Base-by-base conservation (phyloP, 1,284 basidiomycete genomes). In the Trametes hirsuta region DNA sequence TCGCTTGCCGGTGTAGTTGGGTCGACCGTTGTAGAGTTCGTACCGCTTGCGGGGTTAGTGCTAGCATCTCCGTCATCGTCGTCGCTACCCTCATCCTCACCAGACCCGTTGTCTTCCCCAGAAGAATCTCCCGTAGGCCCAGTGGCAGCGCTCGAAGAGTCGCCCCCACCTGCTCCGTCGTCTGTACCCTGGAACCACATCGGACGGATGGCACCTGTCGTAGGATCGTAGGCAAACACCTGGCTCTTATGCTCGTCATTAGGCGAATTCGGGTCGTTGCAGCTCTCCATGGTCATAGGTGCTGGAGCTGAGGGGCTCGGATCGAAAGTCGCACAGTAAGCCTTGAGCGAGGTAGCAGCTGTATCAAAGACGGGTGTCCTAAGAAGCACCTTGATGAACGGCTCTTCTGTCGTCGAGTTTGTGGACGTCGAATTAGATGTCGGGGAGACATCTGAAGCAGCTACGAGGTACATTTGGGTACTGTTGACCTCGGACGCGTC, bases 241-340 rank as follows among this genome's bases (percentile, higher is more conserved):
- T 91, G 89, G 65, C 84, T 86, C 67, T 72, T 75, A 62, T 82
- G 78, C 3, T 64, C 53, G 24, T 67, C 69, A 5, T 67, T 59
- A 8, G 69, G 61, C 2, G 60, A 50, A 44, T 58, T 61, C 8
- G 30, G 8, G 15, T 61, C 51, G 39, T 64, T 55, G 66, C 87
- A 90, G 12, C 65, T 68, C 55, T 80, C 71, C 68, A 84, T 79
- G 3, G 76, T 79, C 66, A 90, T 75, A 6, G 82, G 79, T 10
- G 79, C 76, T 0, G 84, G 77, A 1, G 72, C 64, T 8, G 73
- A 61, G 2, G 85, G 85, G 41, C 78, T 73, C 4, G 83, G 77
- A 63, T 88, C 77, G 68, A 82, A 90, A 2, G 87, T 88, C 2
- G 83, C 84, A 63, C 88, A 91, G 69, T 78, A 85, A 8, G 71